Evolutionary conservation across 176 grass and related monocot species (phyloP).

Genomic region (Bonia amplexicaulis): DNA sequence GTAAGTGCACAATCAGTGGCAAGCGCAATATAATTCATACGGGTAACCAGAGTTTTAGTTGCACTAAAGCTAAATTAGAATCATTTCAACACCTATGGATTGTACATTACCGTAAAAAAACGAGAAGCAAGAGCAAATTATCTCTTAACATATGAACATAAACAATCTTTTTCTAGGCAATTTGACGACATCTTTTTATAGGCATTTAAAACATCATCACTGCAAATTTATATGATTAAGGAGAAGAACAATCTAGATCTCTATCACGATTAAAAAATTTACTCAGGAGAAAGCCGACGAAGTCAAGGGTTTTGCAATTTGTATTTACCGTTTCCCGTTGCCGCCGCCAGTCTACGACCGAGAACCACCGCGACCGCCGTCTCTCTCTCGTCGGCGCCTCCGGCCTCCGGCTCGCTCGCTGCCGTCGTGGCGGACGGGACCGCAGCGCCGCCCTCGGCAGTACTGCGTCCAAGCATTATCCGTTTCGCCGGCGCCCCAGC

Average conservation of each 20-base stretch:
- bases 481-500: neutral
- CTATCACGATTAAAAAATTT: neutral
- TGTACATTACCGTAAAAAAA: no score
- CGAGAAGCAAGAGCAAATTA: no score
- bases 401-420: neutral
- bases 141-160: no score
- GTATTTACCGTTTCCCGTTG: constrained; percentile 6
- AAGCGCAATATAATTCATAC: neutral
- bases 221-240: neutral
- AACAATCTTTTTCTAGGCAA: neutral
- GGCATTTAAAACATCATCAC: neutral
- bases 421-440: neutral
- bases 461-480: neutral
- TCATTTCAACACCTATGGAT: no score
- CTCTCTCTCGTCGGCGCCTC: neutral
- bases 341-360: neutral
- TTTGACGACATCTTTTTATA: neutral
- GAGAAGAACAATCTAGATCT: neutral
- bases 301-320: neutral
- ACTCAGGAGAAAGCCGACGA: neutral
- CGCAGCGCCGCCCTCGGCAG: neutral
- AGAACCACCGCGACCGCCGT: neutral
- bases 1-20: neutral
- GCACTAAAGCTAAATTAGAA: no score
- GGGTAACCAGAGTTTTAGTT: neutral